Conservation (phyloP, 441 rosid species). For the Croton laevigatus region DNA sequence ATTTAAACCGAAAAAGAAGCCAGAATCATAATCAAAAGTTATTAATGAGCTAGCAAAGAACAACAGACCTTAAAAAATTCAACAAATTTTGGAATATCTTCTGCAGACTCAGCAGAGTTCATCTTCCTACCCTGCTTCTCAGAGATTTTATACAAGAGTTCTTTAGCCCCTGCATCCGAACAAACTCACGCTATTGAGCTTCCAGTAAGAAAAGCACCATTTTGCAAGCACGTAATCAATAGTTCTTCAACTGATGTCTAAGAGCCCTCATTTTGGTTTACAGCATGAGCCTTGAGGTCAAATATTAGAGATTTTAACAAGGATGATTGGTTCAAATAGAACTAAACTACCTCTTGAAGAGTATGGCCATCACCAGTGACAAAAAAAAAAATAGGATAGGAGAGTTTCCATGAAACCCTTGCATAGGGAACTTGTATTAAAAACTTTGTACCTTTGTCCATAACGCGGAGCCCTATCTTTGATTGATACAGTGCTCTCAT, state of each 20-base stretch:
- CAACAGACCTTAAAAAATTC: conserved; percentile 65
- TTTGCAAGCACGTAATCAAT: neutral
- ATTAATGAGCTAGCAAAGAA: conserved; percentile 9
- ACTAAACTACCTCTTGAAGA: neutral
- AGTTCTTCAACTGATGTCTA: neutral
- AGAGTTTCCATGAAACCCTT: neutral
- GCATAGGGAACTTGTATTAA: neutral
- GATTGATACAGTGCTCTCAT: conserved; percentile 97
- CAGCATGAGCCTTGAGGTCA: neutral
- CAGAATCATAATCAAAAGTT: neutral
- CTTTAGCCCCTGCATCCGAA: conserved; percentile 71
- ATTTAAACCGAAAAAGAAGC: neutral
- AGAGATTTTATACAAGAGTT: conserved; percentile 69
- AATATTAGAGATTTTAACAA: no score
- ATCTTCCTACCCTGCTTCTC: conserved; percentile 87
- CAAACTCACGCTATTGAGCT: conserved; percentile 17
- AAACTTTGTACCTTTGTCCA: conserved; percentile 65
- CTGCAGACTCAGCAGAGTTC: conserved; percentile 75
- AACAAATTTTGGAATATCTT: conserved; percentile 74
- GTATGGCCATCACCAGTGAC: neutral
- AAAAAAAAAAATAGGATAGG: neutral
- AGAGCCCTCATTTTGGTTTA: neutral
- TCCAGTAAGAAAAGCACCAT: neutral
- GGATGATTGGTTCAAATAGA: neutral
- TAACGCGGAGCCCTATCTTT: conserved; percentile 77